These are phyloP conservation scores for Musa acuminata DNA, from an alignment of 176 grass and related monocot species.

Conservation along the genomic window DNA sequence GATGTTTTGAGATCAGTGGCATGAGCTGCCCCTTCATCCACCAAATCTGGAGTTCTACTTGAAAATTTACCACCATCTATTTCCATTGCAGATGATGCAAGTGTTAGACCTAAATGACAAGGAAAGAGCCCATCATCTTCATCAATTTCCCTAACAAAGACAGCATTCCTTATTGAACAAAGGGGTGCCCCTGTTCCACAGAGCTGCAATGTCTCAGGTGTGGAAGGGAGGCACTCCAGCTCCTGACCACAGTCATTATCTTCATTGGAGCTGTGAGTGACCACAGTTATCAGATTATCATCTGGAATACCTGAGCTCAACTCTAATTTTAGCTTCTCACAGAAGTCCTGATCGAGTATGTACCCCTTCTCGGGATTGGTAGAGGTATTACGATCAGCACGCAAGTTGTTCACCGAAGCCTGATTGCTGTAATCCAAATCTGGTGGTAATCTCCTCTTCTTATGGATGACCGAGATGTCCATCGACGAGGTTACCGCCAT, in stretches of 20 bases:
- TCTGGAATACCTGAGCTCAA: constrained; percentile 46
- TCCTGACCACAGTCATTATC: constrained; percentile 27
- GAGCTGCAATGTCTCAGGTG: constrained; percentile 33
- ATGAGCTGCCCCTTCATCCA: constrained; percentile 21
- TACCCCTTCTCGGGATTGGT: constrained; percentile 54
- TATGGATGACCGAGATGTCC: constrained; percentile 37
- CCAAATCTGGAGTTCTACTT: background rate
- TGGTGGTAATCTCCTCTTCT: constrained; percentile 69
- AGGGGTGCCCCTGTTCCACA: constrained; percentile 54
- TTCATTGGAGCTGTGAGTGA: constrained; percentile 53
- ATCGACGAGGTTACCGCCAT: constrained; percentile 43
- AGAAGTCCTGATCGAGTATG: constrained; percentile 50
- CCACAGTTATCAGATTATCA: constrained; percentile 24
- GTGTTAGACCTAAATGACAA: constrained; percentile 69
- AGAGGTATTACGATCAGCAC: constrained; percentile 59
- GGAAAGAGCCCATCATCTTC: constrained; percentile 31
- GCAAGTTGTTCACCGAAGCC: constrained; percentile 42
- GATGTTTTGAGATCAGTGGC: background rate
- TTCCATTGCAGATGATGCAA: constrained; percentile 62
- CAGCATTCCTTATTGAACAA: constrained; percentile 34
- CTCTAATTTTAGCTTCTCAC: constrained; percentile 76
- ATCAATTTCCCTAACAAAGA: constrained; percentile 25
- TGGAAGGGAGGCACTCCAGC: constrained; percentile 32
- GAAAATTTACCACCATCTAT: constrained; percentile 12
- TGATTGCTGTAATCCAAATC: constrained; percentile 33